A percentile compares a stretch with the other conserved stretches of the same genome.
phyloP scores from a whole-genome alignment of 768 basidiomycete genomes.

The Agrocybe praecox region DNA sequence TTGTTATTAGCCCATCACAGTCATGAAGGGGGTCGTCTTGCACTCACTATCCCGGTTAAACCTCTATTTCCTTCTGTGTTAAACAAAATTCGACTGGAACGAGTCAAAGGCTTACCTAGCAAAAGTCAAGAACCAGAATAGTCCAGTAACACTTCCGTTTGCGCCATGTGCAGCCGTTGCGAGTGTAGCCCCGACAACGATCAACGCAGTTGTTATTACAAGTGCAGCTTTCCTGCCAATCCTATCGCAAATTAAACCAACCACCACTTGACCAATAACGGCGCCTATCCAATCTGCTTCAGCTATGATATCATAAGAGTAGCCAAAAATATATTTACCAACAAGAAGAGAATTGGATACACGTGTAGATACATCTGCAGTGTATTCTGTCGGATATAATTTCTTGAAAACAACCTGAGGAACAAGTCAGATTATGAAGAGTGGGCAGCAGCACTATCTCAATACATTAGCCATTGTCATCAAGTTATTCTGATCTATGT shows the following conservation, averaged over 20 bases:
- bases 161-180: conserved; percentile 70
- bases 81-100: not conserved
- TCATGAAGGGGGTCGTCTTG: not conserved
- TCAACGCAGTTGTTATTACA: conserved; percentile 65
- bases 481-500: conserved; percentile 66
- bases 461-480: conserved; percentile 71
- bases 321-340: conserved; percentile 36
- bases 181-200: conserved; percentile 69
- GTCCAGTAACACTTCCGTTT: conserved; percentile 52
- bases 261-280: conserved; percentile 59
- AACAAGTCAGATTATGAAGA: not conserved
- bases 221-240: conserved; percentile 79
- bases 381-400: conserved; percentile 67
- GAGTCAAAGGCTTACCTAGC: conserved; percentile 34
- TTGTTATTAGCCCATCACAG: not conserved
- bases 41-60: conserved; percentile 62
- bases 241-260: conserved; percentile 73
- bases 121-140: conserved; percentile 78
- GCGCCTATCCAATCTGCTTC: conserved; percentile 42
- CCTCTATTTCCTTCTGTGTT: conserved; percentile 40
- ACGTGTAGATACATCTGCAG: conserved; percentile 60
- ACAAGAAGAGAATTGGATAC: conserved; percentile 74
- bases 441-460: not conserved
- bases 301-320: not conserved
- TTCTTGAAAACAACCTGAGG: conserved; percentile 63